These are phyloP conservation scores for Aspergillus intermedius DNA, from an alignment of 2,329 filamentous ascomycete species.

Conservation along the genomic window DNA sequence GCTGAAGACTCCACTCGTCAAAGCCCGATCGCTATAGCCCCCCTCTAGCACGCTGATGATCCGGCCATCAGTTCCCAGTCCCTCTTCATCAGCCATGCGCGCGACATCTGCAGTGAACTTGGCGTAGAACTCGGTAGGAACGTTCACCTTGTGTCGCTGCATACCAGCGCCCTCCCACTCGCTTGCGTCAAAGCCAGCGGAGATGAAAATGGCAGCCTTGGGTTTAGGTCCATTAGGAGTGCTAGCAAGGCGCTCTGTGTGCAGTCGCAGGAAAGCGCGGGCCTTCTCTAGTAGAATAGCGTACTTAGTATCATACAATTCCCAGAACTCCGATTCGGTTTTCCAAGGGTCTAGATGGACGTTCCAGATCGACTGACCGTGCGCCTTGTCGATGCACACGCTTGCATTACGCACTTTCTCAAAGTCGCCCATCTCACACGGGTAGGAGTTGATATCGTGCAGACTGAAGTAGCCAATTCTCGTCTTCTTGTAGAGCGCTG, in stretches of 20 bases:
- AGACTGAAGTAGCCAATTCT: slow-evolving; percentile 93
- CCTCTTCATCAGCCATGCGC: slow-evolving; percentile 71
- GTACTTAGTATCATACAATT: slow-evolving; percentile 76
- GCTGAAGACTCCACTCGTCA: slow-evolving; percentile 81
- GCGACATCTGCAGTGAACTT: slow-evolving; percentile 81
- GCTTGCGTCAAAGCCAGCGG: slow-evolving; percentile 93
- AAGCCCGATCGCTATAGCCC: slow-evolving; percentile 86
- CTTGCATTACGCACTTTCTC: slow-evolving; percentile 93
- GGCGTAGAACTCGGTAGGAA: slow-evolving; percentile 94
- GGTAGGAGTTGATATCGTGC: slow-evolving; percentile 97
- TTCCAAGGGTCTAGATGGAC: slow-evolving; percentile 88
- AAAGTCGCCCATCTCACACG: slow-evolving; percentile 87
- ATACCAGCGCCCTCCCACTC: slow-evolving; percentile 89
- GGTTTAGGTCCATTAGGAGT: slow-evolving; percentile 55
- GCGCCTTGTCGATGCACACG: slow-evolving; percentile 87
- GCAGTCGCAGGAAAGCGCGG: slow-evolving; percentile 64
- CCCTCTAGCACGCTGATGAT: slow-evolving; percentile 92
- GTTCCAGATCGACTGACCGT: slow-evolving; percentile 93
- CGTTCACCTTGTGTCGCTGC: slow-evolving; percentile 93
- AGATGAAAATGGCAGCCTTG: slow-evolving; percentile 86
- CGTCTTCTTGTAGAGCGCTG: slow-evolving; percentile 69
- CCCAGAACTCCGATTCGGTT: slow-evolving; percentile 78
- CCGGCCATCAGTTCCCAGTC: slow-evolving; percentile 69
- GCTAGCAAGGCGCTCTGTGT: slow-evolving; percentile 59
- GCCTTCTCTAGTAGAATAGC: slow-evolving; percentile 71